Conservation (phyloP, 2,329 filamentous ascomycete genomes). For the Exophiala sideris region DNA sequence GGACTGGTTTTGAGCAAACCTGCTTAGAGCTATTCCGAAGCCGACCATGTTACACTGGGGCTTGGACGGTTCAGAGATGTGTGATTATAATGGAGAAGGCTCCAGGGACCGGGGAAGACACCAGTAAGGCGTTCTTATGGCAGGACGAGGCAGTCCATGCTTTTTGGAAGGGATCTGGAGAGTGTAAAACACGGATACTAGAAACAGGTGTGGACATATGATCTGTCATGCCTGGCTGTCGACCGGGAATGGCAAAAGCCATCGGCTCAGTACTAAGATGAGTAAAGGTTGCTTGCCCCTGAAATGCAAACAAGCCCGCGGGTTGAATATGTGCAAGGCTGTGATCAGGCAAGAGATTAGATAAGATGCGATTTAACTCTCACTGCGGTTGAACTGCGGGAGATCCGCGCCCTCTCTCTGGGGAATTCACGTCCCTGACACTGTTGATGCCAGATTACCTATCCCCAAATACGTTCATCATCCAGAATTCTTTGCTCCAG, state of each 20-base stretch:
- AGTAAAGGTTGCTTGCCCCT: not conserved
- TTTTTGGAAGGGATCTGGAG: not conserved
- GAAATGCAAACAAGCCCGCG: not conserved
- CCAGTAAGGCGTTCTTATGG: conserved; percentile 37
- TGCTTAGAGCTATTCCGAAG: not conserved
- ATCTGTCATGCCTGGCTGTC: too few species aligned
- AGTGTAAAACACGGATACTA: too few species aligned
- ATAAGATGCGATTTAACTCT: conserved; percentile 6
- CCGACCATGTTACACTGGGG: not conserved
- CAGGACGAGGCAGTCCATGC: conserved; percentile 12
- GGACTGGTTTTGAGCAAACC: not conserved
- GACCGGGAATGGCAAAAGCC: too few species aligned
- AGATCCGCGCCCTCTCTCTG: not conserved
- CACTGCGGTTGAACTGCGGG: not conserved
- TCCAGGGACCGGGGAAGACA: not conserved
- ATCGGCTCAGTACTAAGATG: too few species aligned
- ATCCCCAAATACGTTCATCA: not conserved
- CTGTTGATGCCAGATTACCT: conserved; percentile 16
- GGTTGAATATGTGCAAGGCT: not conserved
- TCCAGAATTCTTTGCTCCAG: not conserved
- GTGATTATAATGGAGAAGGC: not conserved
- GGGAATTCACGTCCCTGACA: not conserved
- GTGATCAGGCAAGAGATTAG: conserved; percentile 1
- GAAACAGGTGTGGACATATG: too few species aligned
- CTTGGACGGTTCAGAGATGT: not conserved